Base-by-base conservation (phyloP, 2,329 filamentous ascomycete species). In the Ceratocystis destructans region DNA sequence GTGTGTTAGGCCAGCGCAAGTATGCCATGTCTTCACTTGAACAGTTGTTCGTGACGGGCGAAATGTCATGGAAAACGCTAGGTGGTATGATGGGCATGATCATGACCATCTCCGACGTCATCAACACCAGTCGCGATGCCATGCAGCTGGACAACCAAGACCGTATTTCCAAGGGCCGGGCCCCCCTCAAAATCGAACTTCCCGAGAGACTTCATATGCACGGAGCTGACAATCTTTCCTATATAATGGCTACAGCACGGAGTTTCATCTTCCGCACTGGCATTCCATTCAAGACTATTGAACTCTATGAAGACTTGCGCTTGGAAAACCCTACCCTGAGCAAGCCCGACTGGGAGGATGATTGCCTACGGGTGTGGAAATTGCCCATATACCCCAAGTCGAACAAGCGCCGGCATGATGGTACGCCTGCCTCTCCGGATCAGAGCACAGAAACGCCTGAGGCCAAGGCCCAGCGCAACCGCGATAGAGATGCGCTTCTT, bases 11-110 rank as follows among this genome's bases (percentile, higher is more conserved):
- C 46, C 86, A 92, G 75, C 83, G 87, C 69, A 88, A 85, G 66
- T 73, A 87, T 8, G 78, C 81, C 44, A 72, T 95, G 70, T 75
- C 79, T 33, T 87, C 87, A 73, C 79, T 90, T 0, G 83, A 84
- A 61, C 85, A 96, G 71, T 78, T 96, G 67, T 96, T 99, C 74
- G 74, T 99, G 67, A 89, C 89, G 0, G 94, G 94, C 2, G 80
- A 80, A 50, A 83, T 88, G 50, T 81, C 84, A 73, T 96, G 91
- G 90, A 77, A 79, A 37, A 88, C 84, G 71, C 83, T 83, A 44
- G 94, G 94, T 67, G 94, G 94, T 2, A 76, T 97, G 69, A 78
- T 96, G 69, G 94, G 94, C 64, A 83, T 92, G 78, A 82, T 96
- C 67, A 80, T 99, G 70, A 95, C 90, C 3, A 75, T 96, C 67